Evolutionary conservation across 1,284 basidiomycete genomes (phyloP).

Genomic region (Apiotrichum porosum): DNA sequence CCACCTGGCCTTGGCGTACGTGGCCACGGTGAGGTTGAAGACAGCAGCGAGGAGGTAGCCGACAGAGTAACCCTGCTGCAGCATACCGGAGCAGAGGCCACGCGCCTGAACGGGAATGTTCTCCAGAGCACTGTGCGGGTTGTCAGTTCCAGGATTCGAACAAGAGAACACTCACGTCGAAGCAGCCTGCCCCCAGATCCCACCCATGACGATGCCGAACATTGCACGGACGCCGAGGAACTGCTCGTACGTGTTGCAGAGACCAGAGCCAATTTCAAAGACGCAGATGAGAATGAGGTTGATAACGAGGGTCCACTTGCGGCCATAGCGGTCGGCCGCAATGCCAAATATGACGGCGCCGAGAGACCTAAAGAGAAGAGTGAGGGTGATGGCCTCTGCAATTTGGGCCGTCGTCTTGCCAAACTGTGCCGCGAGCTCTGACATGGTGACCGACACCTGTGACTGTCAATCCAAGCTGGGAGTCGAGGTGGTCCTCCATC

Average conservation of each 20-base stretch:
- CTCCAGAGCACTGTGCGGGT: constrained; percentile 63
- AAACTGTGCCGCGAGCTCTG: constrained; percentile 8
- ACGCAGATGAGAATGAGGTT: constrained; percentile 67
- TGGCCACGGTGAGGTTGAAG: constrained; percentile 58
- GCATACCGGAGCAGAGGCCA: constrained; percentile 75
- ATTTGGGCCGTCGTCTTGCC: constrained; percentile 26
- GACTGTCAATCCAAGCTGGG: no score
- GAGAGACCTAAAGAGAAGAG: constrained; percentile 80
- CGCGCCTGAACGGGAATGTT: constrained; percentile 79
- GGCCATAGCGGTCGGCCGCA: constrained; percentile 76
- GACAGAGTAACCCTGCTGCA: constrained; percentile 70
- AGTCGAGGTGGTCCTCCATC: not conserved
- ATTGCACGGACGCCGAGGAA: constrained; percentile 57
- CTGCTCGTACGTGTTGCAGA: constrained; percentile 48
- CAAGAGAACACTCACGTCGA: constrained; percentile 21
- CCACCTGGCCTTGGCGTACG: constrained; percentile 33
- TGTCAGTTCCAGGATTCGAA: no score
- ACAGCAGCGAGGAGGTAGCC: constrained; percentile 48
- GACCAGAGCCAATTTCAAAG: constrained; percentile 67
- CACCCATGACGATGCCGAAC: constrained; percentile 81
- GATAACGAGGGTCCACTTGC: constrained; percentile 73
- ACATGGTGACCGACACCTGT: constrained; percentile 12
- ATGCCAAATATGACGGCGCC: constrained; percentile 79
- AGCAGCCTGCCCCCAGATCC: constrained; percentile 50
- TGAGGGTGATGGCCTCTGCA: constrained; percentile 80